Conservation (phyloP, 768 basidiomycete genomes). For the Dioszegia crocea region DNA sequence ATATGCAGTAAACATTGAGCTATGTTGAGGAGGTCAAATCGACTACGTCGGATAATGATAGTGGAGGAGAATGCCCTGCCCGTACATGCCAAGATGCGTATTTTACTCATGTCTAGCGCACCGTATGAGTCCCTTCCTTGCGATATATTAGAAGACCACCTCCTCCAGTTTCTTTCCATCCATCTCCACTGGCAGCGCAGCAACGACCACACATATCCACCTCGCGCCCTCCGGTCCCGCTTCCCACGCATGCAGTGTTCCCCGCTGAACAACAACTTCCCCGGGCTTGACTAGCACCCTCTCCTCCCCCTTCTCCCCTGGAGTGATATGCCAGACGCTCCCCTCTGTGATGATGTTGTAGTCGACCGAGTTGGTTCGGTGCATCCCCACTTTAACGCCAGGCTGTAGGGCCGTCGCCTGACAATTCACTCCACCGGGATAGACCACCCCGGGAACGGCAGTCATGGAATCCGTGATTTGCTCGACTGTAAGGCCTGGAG, state of each 20-base stretch:
- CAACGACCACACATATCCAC: slow-evolving; percentile 42
- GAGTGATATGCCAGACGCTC: slow-evolving; percentile 28
- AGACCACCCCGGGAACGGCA: slow-evolving; percentile 19
- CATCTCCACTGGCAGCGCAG: slow-evolving; percentile 30
- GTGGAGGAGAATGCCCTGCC: too few species aligned
- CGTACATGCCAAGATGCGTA: too few species aligned
- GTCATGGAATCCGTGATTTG: slow-evolving; percentile 14
- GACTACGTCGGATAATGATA: too few species aligned
- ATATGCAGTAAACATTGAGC: background rate
- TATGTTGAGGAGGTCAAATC: too few species aligned
- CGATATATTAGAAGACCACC: slow-evolving; percentile 19
- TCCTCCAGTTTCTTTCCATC: slow-evolving; percentile 26
- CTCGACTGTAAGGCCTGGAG: slow-evolving; percentile 13
- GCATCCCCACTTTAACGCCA: slow-evolving; percentile 32
- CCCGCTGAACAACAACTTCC: slow-evolving; percentile 47
- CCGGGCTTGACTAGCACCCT: slow-evolving; percentile 36
- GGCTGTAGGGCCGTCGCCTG: slow-evolving; percentile 42
- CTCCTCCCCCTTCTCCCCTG: slow-evolving; percentile 19
- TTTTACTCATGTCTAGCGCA: too few species aligned
- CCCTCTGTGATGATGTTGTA: slow-evolving; percentile 45
- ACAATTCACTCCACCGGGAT: slow-evolving; percentile 34
- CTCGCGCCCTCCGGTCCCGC: slow-evolving; percentile 40
- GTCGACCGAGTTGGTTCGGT: slow-evolving; percentile 45
- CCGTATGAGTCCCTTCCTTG: too few species aligned
- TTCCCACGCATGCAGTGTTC: slow-evolving; percentile 46